A percentile compares a stretch with the other conserved stretches of the same genome.
phyloP scores from a whole-genome alignment of 495 filamentous ascomycete species.

The Neurospora terricola region DNA sequence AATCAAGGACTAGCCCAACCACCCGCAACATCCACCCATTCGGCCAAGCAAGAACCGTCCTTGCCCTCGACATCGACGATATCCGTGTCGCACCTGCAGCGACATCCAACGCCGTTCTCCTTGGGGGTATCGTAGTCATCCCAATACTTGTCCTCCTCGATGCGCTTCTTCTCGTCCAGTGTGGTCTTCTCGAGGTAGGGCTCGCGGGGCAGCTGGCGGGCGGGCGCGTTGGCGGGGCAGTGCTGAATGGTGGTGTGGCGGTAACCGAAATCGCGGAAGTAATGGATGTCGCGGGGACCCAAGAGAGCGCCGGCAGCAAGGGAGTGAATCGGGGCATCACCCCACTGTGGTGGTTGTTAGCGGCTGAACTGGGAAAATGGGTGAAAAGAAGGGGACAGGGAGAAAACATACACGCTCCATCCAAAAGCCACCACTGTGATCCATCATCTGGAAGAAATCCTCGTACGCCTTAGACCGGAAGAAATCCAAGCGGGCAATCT shows the following conservation, averaged over 20 bases:
- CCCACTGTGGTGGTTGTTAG: constrained; percentile 58
- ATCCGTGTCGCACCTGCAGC: constrained; percentile 97
- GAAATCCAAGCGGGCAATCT: constrained; percentile 90
- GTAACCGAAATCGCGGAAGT: constrained; percentile 99
- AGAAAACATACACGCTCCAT: constrained; percentile 74
- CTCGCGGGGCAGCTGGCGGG: constrained; percentile 70
- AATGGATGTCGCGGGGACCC: constrained; percentile 77
- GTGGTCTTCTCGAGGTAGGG: constrained; percentile 83
- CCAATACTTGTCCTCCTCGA: constrained; percentile 97
- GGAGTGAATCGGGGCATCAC: constrained; percentile 97
- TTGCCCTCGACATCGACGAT: constrained; percentile 97
- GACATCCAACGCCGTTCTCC: constrained; percentile 95
- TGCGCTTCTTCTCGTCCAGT: constrained; percentile 71
- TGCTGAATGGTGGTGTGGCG: constrained; percentile 98
- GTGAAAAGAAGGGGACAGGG: neutral
- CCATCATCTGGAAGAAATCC: constrained; percentile 99
- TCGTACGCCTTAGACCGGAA: constrained; percentile 95
- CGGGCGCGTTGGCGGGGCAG: constrained; percentile 92
- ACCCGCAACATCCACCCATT: constrained; percentile 97
- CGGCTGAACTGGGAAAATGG: neutral
- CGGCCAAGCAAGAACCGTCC: constrained; percentile 83
- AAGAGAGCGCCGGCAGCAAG: constrained; percentile 88
- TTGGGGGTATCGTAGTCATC: constrained; percentile 72
- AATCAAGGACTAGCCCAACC: constrained; percentile 61
- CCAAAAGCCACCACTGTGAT: constrained; percentile 96